Conservation (phyloP, 2,329 filamentous ascomycete species). For the Rutstroemia sp. region DNA sequence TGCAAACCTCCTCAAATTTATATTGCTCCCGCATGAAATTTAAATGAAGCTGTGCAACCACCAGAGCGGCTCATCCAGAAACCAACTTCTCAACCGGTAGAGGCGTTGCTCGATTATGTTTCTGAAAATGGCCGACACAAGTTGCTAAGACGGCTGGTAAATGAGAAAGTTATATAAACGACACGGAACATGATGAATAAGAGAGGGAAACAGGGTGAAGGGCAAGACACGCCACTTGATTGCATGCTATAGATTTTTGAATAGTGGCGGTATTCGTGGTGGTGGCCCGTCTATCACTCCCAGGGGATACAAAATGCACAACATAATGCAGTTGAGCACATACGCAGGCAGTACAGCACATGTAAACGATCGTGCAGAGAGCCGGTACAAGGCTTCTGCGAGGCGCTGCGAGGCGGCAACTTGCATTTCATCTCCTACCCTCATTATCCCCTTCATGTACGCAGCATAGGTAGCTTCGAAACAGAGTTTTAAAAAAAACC, state of each 20-base stretch:
- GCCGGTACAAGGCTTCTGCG: constrained; percentile 16
- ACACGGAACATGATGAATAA: constrained; percentile 1
- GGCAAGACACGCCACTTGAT: constrained; percentile 7
- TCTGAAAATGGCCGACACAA: background rate
- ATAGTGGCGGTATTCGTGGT: background rate
- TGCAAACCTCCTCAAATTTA: constrained; percentile 19
- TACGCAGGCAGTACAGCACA: constrained; percentile 18
- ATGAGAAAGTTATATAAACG: constrained; percentile 5
- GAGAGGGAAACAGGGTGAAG: background rate
- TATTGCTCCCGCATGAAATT: constrained; percentile 10
- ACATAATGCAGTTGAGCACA: constrained; percentile 11
- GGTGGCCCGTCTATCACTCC: background rate
- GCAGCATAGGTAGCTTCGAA: background rate
- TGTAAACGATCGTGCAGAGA: constrained; percentile 25
- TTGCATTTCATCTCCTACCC: constrained; percentile 14
- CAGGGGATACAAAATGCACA: constrained; percentile 15
- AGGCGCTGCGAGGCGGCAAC: constrained; percentile 19
- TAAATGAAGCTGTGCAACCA: constrained; percentile 19
- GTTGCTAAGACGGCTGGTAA: constrained; percentile 11
- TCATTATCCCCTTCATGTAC: background rate
- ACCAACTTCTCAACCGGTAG: constrained; percentile 4
- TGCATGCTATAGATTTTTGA: constrained; percentile 2
- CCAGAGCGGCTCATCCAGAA: constrained; percentile 21
- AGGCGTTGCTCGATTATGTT: background rate
- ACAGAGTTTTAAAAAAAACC: background rate